phyloP scores from a whole-genome alignment of 2,329 filamentous ascomycete genomes.

The Diplodia sapinea region DNA sequence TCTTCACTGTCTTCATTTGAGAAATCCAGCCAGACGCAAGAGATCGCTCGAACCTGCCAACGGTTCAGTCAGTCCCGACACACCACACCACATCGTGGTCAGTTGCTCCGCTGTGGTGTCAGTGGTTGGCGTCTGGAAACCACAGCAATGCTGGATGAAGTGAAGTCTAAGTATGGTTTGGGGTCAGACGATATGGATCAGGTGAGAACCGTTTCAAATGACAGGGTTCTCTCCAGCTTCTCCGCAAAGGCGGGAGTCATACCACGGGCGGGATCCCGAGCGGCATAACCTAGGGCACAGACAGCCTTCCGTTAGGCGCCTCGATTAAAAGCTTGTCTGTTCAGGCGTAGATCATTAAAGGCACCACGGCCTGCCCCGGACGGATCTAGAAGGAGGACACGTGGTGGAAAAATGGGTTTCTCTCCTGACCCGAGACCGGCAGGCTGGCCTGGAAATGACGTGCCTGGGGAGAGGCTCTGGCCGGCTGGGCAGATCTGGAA shows the following conservation, averaged over 20 bases:
- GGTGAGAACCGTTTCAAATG: constrained; percentile 11
- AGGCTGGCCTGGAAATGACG: constrained; percentile 21
- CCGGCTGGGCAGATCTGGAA: constrained; percentile 12
- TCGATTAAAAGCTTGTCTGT: constrained; percentile 27
- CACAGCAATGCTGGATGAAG: not conserved
- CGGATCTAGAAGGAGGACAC: constrained; percentile 27
- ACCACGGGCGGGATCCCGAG: constrained; percentile 6
- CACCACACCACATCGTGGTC: not conserved
- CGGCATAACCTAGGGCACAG: constrained; percentile 17
- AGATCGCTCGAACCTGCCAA: not conserved
- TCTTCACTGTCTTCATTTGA: not conserved
- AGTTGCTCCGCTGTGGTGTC: not conserved
- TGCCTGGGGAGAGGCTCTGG: constrained; percentile 21
- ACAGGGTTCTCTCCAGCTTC: constrained; percentile 1
- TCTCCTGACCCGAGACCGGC: constrained; percentile 24
- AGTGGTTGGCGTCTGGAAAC: no score
- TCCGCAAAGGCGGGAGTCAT: constrained; percentile 13
- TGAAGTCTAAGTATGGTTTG: not conserved
- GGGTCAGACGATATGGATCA: constrained; percentile 1
- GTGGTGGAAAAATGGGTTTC: constrained; percentile 25
- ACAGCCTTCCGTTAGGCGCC: constrained; percentile 23
- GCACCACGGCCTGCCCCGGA: constrained; percentile 15
- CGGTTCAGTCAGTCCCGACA: not conserved
- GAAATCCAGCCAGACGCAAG: not conserved
- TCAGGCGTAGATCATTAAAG: constrained; percentile 29